Percentiles rank a stretch among this genome's conserved stretches.
Evolutionary conservation across 2,329 filamentous ascomycete species (phyloP).

Genomic region (Aspergillus costaricaensis): DNA sequence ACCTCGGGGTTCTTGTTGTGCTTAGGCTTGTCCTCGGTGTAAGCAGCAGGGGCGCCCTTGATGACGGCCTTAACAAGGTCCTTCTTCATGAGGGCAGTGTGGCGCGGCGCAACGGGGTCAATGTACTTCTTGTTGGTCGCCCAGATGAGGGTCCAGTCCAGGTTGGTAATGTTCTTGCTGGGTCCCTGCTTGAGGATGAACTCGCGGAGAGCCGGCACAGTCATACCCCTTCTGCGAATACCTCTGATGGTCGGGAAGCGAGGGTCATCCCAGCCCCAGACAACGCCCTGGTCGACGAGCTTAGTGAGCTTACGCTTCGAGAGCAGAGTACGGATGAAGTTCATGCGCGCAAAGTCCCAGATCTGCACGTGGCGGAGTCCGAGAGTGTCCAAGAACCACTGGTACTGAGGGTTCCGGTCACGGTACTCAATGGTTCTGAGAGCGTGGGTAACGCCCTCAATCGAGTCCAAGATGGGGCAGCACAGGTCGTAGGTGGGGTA

Average conservation of each 20-base stretch:
- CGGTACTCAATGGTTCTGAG: slow-evolving; percentile 64
- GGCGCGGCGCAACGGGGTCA: slow-evolving; percentile 72
- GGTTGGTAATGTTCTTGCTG: slow-evolving; percentile 51
- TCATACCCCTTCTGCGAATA: slow-evolving; percentile 53
- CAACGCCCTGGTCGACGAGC: slow-evolving; percentile 50
- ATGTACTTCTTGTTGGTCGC: slow-evolving; percentile 76
- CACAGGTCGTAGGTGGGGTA: slow-evolving; percentile 69
- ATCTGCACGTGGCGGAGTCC: slow-evolving; percentile 50
- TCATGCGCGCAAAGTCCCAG: slow-evolving; percentile 57
- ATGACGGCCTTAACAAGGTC: slow-evolving; percentile 71
- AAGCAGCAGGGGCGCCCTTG: slow-evolving; percentile 63
- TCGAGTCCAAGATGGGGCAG: slow-evolving; percentile 63
- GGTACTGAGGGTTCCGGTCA: slow-evolving; percentile 55
- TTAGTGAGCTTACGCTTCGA: slow-evolving; percentile 56
- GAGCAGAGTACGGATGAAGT: slow-evolving; percentile 53
- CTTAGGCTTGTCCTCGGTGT: slow-evolving; percentile 75
- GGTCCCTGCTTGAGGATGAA: slow-evolving; percentile 55
- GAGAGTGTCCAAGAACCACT: slow-evolving; percentile 53
- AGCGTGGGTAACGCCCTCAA: slow-evolving; percentile 66
- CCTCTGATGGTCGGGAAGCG: slow-evolving; percentile 55
- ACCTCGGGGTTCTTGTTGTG: slow-evolving; percentile 87
- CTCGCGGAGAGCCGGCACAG: slow-evolving; percentile 50
- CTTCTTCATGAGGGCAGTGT: slow-evolving; percentile 71
- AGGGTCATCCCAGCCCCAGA: slow-evolving; percentile 56
- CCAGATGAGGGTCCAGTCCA: slow-evolving; percentile 54